phyloP scores from a whole-genome alignment of 768 basidiomycete species.

The Pholiota conissans region DNA sequence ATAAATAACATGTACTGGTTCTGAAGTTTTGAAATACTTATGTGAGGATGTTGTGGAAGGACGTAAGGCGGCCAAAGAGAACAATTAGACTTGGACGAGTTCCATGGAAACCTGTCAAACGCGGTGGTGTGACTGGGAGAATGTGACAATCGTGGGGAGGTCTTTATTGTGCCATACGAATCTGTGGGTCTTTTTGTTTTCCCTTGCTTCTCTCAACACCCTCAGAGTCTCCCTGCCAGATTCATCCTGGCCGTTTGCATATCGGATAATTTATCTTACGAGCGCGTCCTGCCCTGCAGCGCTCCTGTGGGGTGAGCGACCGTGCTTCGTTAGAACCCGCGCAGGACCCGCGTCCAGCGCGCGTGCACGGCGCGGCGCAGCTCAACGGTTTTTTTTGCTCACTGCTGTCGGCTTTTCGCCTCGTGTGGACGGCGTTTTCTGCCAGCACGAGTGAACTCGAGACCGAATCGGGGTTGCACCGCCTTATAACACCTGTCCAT shows the following conservation, averaged over 20 bases:
- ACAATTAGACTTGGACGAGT: too few relatives aligned
- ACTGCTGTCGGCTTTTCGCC: constrained; percentile 9
- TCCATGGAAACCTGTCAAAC: constrained; percentile 27
- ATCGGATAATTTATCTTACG: not conserved
- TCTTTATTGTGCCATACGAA: constrained; percentile 19
- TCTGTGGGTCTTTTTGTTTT: constrained; percentile 4
- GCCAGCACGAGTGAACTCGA: constrained; percentile 1
- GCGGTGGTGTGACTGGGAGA: constrained; percentile 27
- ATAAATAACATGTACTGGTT: too few relatives aligned
- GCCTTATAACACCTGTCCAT: constrained; percentile 2
- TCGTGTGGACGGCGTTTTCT: constrained; percentile 19
- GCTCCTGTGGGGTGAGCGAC: too few relatives aligned
- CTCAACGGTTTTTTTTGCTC: constrained; percentile 5
- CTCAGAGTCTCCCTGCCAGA: not conserved
- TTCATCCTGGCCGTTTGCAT: not conserved
- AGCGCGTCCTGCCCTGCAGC: not conserved
- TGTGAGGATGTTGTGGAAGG: too few relatives aligned
- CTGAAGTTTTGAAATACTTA: too few relatives aligned
- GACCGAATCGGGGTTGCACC: not conserved
- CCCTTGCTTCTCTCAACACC: constrained; percentile 4
- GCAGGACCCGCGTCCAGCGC: constrained; percentile 1
- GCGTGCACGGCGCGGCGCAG: constrained; percentile 1
- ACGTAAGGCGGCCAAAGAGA: too few relatives aligned
- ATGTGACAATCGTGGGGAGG: constrained; percentile 24
- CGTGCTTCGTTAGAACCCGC: not conserved